Evolutionary conservation across 1,284 basidiomycete species (phyloP).

Genomic region (Marasmius sp.): DNA sequence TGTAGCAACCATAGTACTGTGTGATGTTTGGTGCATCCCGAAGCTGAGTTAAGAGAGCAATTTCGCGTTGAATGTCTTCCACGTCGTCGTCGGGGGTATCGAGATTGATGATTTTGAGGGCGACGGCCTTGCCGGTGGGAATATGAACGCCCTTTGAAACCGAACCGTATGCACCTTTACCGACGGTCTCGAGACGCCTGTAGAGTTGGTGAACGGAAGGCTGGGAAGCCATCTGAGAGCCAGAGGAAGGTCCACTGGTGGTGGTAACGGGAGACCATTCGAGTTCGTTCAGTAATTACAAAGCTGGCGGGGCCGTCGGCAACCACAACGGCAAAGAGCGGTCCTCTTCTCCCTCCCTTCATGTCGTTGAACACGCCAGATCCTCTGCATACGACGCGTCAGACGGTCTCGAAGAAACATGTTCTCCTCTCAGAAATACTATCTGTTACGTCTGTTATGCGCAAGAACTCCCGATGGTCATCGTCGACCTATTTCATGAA

Average conservation of each 20-base stretch:
- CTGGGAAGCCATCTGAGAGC: conserved; percentile 33
- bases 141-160: conserved; percentile 93
- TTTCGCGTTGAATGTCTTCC: conserved; percentile 94
- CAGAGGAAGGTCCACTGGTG: conserved; percentile 1
- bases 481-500: conserved; percentile 61
- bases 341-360: too few relatives aligned
- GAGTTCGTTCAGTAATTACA: too few relatives aligned
- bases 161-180: conserved; percentile 94
- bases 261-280: too few relatives aligned
- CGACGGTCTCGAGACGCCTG: conserved; percentile 74
- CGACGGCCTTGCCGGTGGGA: conserved; percentile 83
- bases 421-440: conserved; percentile 87
- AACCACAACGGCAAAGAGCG: too few relatives aligned
- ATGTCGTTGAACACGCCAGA: conserved; percentile 4
- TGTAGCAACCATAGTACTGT: conserved; percentile 93
- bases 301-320: too few relatives aligned
- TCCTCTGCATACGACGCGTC: conserved; percentile 16
- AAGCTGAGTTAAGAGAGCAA: conserved; percentile 89
- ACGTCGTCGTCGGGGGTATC: conserved; percentile 98
- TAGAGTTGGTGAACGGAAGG: conserved; percentile 60
- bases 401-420: conserved; percentile 63
- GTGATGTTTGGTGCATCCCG: conserved; percentile 90
- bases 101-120: conserved; percentile 97
- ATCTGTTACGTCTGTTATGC: conserved; percentile 93
- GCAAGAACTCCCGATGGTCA: conserved; percentile 94